Conservation (phyloP, 768 basidiomycete species). For the Phaeolepiota aurea region DNA sequence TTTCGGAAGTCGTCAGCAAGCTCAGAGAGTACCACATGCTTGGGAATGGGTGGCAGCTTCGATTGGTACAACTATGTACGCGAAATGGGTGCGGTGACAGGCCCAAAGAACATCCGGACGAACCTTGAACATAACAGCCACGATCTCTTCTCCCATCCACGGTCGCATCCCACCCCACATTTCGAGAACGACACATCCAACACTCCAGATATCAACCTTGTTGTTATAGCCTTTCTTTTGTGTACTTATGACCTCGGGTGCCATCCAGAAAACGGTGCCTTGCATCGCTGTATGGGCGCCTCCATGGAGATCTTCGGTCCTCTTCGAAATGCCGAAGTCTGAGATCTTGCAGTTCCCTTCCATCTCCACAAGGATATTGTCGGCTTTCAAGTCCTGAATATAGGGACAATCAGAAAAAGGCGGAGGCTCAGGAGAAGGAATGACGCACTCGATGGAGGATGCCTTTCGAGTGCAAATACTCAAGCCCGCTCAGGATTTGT, state of each 20-base stretch:
- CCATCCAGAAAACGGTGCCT: slow-evolving; percentile 99
- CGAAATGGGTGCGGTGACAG: not conserved
- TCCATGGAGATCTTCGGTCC: slow-evolving; percentile 77
- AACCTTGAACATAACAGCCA: slow-evolving; percentile 94
- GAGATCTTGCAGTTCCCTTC: slow-evolving; percentile 94
- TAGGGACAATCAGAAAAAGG: slow-evolving; percentile 3
- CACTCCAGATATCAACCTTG: slow-evolving; percentile 98
- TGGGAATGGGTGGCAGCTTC: slow-evolving; percentile 83
- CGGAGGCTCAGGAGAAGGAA: not conserved
- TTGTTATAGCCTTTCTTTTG: slow-evolving; percentile 89
- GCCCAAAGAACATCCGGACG: slow-evolving; percentile 9
- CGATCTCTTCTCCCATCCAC: slow-evolving; percentile 84
- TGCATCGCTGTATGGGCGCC: slow-evolving; percentile 92
- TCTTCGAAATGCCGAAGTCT: slow-evolving; percentile 98
- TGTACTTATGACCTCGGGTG: slow-evolving; percentile 87
- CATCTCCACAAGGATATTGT: slow-evolving; percentile 95
- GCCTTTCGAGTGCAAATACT: slow-evolving; percentile 86
- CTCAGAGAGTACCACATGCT: slow-evolving; percentile 66
- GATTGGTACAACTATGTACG: slow-evolving; percentile 68
- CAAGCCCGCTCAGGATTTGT: slow-evolving; percentile 87
- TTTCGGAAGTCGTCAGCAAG: slow-evolving; percentile 81
- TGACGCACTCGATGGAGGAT: slow-evolving; percentile 81
- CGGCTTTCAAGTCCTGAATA: slow-evolving; percentile 86
- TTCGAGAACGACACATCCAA: slow-evolving; percentile 96
- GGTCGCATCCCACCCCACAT: slow-evolving; percentile 98